A percentile compares a stretch with the other conserved stretches of the same genome.
Conservation (phyloP, 768 basidiomycete species). For the Suillus fuscotomentosus region DNA sequence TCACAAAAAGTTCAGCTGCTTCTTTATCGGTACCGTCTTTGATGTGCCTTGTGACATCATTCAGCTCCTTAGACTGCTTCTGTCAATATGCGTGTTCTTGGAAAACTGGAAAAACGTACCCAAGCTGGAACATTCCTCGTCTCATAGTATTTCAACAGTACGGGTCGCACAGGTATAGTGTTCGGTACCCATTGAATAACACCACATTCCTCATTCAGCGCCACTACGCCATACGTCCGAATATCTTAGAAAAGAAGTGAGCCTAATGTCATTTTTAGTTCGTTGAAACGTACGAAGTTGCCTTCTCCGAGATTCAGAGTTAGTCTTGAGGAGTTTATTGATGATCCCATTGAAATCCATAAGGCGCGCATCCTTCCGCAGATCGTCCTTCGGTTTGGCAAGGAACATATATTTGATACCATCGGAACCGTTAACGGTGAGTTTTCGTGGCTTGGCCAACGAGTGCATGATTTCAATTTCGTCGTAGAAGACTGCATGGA, state of each 20-base stretch:
- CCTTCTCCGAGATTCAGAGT: slow-evolving; percentile 88
- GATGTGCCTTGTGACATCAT: slow-evolving; percentile 45
- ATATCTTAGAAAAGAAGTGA: slow-evolving; percentile 50
- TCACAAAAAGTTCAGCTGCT: slow-evolving; percentile 49
- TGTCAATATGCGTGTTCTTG: background rate
- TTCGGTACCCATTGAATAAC: slow-evolving; percentile 99
- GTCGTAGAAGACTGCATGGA: slow-evolving; percentile 64
- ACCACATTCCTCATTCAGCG: slow-evolving; percentile 95
- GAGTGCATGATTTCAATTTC: slow-evolving; percentile 91
- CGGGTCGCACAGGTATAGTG: slow-evolving; percentile 77
- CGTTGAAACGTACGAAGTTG: slow-evolving; percentile 69
- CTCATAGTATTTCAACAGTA: slow-evolving; percentile 70
- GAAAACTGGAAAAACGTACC: slow-evolving; percentile 34
- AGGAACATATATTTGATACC: slow-evolving; percentile 88
- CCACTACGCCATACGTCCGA: slow-evolving; percentile 97
- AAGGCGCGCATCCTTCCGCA: slow-evolving; percentile 93
- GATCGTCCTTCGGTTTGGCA: slow-evolving; percentile 95
- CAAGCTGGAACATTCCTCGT: slow-evolving; percentile 44
- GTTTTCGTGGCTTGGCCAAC: slow-evolving; percentile 86
- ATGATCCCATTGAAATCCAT: slow-evolving; percentile 99
- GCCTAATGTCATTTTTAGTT: background rate
- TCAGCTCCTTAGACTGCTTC: slow-evolving; percentile 46
- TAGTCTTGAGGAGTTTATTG: slow-evolving; percentile 91
- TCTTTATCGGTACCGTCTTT: slow-evolving; percentile 50
- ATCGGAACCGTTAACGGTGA: slow-evolving; percentile 80